Conservation (phyloP, 179 eudicot genomes). For the Spinacia oleracea region DNA sequence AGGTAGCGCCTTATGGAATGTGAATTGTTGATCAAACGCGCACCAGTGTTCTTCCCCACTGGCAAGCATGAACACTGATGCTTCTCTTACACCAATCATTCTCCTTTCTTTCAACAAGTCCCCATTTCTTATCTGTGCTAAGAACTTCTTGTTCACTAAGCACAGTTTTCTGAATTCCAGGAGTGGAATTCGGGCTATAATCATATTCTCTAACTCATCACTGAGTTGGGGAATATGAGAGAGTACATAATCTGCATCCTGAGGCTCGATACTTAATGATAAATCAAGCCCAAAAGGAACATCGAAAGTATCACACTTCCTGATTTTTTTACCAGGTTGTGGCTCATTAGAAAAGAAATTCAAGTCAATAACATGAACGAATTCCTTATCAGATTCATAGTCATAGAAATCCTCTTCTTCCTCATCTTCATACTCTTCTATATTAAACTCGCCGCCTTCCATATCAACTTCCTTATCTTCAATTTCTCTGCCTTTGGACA, state of each 20-base stretch:
- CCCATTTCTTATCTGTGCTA: constrained; percentile 46
- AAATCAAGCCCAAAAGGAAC: constrained; percentile 15
- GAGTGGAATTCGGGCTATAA: constrained; percentile 52
- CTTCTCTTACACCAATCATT: constrained; percentile 43
- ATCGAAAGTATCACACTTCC: constrained; percentile 23
- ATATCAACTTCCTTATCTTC: constrained; percentile 8
- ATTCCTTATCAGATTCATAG: constrained; percentile 6
- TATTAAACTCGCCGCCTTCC: constrained; percentile 18
- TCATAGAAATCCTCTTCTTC: constrained; percentile 21
- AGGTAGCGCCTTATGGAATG: constrained; percentile 50
- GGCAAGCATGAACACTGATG: constrained; percentile 56
- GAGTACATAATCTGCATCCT: constrained; percentile 76
- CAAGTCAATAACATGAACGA: background rate
- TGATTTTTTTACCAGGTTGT: constrained; percentile 19
- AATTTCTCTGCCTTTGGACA: constrained; percentile 27
- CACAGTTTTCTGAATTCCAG: constrained; percentile 54
- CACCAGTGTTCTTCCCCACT: constrained; percentile 59
- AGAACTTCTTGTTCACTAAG: constrained; percentile 37
- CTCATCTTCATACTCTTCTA: constrained; percentile 16
- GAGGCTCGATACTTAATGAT: constrained; percentile 38
- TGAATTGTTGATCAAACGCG: constrained; percentile 52
- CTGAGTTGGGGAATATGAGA: constrained; percentile 17
- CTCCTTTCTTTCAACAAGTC: constrained; percentile 50
- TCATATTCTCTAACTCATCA: constrained; percentile 41
- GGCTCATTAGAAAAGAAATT: constrained; percentile 14